phyloP scores from a whole-genome alignment of 2,329 filamentous ascomycete genomes.

The Zymoseptoria crescenta region DNA sequence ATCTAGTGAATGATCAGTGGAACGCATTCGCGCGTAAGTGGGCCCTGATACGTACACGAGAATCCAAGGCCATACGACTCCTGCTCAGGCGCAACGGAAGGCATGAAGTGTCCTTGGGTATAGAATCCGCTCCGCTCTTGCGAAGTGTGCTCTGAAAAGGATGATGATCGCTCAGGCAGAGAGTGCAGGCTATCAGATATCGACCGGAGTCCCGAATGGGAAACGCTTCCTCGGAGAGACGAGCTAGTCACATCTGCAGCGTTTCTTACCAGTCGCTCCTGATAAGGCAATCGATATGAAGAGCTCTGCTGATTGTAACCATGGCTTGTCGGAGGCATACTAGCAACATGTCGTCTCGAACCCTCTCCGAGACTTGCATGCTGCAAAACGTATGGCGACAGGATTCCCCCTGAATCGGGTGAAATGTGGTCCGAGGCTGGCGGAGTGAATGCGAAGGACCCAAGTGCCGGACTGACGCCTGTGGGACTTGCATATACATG shows the following conservation, averaged over 20 bases:
- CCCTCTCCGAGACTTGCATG: slow-evolving; percentile 22
- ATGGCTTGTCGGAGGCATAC: slow-evolving; percentile 11
- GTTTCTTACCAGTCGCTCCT: slow-evolving; percentile 36
- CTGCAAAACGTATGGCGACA: slow-evolving; percentile 31
- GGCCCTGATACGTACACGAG: slow-evolving; percentile 23
- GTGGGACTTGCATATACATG: slow-evolving; percentile 54
- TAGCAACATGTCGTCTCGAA: slow-evolving; percentile 17
- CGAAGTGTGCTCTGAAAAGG: slow-evolving; percentile 21
- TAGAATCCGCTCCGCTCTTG: slow-evolving; percentile 1
- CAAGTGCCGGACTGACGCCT: slow-evolving; percentile 60
- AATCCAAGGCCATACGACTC: slow-evolving; percentile 27
- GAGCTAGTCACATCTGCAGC: slow-evolving; percentile 38
- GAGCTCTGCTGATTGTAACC: slow-evolving; percentile 23
- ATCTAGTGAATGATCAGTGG: slow-evolving; percentile 11
- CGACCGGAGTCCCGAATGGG: slow-evolving; percentile 30
- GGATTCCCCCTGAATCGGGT: slow-evolving; percentile 34
- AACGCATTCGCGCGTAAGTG: neutral
- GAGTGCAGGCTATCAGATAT: slow-evolving; percentile 11
- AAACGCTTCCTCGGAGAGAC: slow-evolving; percentile 40
- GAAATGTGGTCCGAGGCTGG: slow-evolving; percentile 42
- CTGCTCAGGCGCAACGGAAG: slow-evolving; percentile 9
- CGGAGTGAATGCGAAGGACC: slow-evolving; percentile 57
- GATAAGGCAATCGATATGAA: slow-evolving; percentile 37
- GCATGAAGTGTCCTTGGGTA: slow-evolving; percentile 6
- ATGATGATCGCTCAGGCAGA: slow-evolving; percentile 17